Evolutionary conservation across 1,139 yeast species (phyloP), one percentile per base, ranked within the genome.

Genomic region (Hemisphaericaspora subhashii): DNA sequence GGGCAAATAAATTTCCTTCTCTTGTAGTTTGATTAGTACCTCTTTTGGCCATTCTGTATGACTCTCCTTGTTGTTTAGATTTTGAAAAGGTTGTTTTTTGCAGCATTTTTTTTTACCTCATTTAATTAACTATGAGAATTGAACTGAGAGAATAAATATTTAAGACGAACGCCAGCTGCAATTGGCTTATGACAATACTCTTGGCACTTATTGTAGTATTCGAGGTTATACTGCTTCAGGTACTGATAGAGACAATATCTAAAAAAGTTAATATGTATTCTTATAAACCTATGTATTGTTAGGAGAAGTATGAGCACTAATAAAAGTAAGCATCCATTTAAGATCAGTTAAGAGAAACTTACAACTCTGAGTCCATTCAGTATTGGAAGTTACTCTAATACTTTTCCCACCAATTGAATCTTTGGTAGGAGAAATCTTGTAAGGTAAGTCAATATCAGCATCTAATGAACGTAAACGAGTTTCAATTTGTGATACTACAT

Each of bases 291-390:
- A 24, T 30, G 33, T 20, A 30, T 30, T 20, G 15, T 13, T 15
- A 18, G 36, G 25, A 26, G 31, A 27, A 17, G 62, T 53, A 39
- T 65, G 66, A 1, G 58, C 72, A 31, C 71, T 60, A 1, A 72
- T 57, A 43, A 66, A 77, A 3, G 77, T 64, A 32, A 77, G 53
- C 5, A 79, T 61, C 83, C 83, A 79, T 44, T 75, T 78, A 38
- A 77, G 62, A 52, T 90, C 79, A 1, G 94, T 86, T 36, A 92
- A 65, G 13, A 90, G 68, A 53, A 81, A 84, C 54, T 86, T 84
- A 62, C 96, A 90, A 1, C 96, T 90, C 25, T 81, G 78, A 0
- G 97, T 88, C 98, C 98, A 92, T 45, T 85, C 88, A 32, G 81
- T 79, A 54, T 83, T 84, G 9, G 87, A 76, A 2, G 88, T 79